phyloP scores from a whole-genome alignment of 2,329 filamentous ascomycete species.

The Lasiodiplodia theobromae region DNA sequence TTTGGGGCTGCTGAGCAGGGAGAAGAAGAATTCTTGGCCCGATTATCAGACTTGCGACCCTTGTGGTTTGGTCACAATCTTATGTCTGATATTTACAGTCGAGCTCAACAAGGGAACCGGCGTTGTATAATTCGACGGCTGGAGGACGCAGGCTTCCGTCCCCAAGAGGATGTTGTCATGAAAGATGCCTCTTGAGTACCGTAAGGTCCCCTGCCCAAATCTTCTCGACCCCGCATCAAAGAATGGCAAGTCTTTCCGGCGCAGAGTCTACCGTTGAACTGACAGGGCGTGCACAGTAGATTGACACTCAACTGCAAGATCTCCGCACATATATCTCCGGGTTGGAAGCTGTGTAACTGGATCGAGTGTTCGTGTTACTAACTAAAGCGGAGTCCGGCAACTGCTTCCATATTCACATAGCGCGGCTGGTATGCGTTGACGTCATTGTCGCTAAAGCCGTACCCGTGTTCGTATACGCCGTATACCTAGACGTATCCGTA shows the following conservation, averaged over 20 bases:
- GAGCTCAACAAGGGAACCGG: not conserved
- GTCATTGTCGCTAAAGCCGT: not conserved
- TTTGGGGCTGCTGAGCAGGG: not conserved
- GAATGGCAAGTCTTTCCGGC: too few relatives aligned
- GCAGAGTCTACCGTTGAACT: too few relatives aligned
- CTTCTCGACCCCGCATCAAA: too few relatives aligned
- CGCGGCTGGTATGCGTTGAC: not conserved
- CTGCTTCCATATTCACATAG: not conserved
- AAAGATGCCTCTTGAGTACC: too few relatives aligned
- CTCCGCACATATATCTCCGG: not conserved
- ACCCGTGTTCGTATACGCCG: not conserved
- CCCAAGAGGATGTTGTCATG: not conserved
- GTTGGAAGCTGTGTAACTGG: not conserved
- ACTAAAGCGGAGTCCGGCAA: not conserved
- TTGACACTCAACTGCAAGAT: too few relatives aligned
- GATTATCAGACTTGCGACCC: not conserved
- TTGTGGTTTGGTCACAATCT: not conserved
- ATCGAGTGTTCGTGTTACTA: not conserved
- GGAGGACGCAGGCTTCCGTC: not conserved
- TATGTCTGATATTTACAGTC: not conserved
- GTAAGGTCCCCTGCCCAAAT: too few relatives aligned
- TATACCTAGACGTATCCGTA: constrained; percentile 10
- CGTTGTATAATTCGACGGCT: not conserved
- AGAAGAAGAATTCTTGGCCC: not conserved
- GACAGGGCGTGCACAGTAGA: too few relatives aligned